These are phyloP conservation scores for Pyrus bretschneideri DNA, from an alignment of 306 rosid genomes.

Conservation along the genomic window DNA sequence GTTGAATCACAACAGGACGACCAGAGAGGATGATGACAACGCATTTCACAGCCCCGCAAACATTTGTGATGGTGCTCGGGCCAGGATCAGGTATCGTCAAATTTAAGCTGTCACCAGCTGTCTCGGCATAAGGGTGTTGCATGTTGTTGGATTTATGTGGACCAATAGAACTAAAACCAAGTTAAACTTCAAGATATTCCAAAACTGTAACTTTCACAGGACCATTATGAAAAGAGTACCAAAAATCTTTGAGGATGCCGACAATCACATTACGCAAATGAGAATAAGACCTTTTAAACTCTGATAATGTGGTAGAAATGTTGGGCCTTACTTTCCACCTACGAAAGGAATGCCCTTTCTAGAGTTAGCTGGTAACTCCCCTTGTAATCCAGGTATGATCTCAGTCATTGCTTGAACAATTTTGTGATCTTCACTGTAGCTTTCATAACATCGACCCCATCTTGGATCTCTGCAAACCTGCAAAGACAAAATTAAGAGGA, in stretches of 20 bases:
- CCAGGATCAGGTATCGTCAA: no score
- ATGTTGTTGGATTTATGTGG: no score
- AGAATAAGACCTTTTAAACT: background rate
- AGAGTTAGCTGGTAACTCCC: conserved; percentile 31
- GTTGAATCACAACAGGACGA: no score
- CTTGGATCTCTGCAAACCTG: conserved; percentile 48
- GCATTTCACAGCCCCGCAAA: no score
- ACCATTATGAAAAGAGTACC: background rate
- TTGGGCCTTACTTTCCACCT: conserved; percentile 28
- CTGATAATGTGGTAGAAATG: background rate
- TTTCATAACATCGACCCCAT: conserved; percentile 44
- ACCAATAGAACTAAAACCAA: no score
- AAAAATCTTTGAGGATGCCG: no score
- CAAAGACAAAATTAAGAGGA: background rate
- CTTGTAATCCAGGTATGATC: conserved; percentile 33
- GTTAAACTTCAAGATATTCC: no score
- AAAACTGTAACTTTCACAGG: background rate
- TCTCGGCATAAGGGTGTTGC: no score
- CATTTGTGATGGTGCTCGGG: no score
- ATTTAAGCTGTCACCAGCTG: no score
- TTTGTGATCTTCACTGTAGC: conserved; percentile 30
- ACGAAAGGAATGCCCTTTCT: conserved; percentile 25
- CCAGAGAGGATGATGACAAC: no score
- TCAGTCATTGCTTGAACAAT: conserved; percentile 33
- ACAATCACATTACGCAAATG: background rate